Base-by-base conservation (phyloP, 2,329 filamentous ascomycete species). In the Penicillium sclerotigenum region DNA sequence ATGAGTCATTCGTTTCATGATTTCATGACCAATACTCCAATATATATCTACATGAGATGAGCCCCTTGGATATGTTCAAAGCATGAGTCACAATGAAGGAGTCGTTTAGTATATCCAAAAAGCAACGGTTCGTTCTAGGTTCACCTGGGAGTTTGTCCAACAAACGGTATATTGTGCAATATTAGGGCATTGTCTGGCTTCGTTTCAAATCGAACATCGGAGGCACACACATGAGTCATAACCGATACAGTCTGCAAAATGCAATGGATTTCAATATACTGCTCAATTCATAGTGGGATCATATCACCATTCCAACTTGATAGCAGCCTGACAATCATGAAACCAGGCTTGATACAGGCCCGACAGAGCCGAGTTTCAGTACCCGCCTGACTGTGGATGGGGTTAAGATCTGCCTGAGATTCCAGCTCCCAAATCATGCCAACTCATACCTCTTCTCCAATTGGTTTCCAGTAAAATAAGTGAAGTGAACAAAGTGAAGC, bases 351-450 rank as follows among this genome's bases (percentile, higher is more conserved):
- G 16, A 33, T 41, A 31, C 22, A 16, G 47, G 20, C 29, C 31
- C 33, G n/a, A 46, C 8, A 40, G 33, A 47, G 33, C 34, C 40
- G 31, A 29, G 53, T 56, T 56, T 56, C 47, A 52, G 47, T 29
- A 46, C 34, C 47, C 47, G 53, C 47, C 47, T 31, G 31, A 16
- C 34, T n/a, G 18, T 52, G 20, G 26, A 38, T 26, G 16, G 28
- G 33, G 24, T 10, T 41, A 33, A 13, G 33, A 55, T 31, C 18
- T 24, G 5, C 47, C 33, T 20, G 14, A 13, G 8, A 6, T 33
- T 41, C 33, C 40, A 40, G 33, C 22, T 56, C 14, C 20, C 31
- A 11, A 38, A 4, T 36, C 14, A 26, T 38, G 47, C 33, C 53
- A 55, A 40, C 47, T 18, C 33, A 55, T 31, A 16, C 11, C 18